These are phyloP conservation scores for Mortierella sp. DNA, from an alignment of 371 early-diverging fungal species.

Conservation along the genomic window DNA sequence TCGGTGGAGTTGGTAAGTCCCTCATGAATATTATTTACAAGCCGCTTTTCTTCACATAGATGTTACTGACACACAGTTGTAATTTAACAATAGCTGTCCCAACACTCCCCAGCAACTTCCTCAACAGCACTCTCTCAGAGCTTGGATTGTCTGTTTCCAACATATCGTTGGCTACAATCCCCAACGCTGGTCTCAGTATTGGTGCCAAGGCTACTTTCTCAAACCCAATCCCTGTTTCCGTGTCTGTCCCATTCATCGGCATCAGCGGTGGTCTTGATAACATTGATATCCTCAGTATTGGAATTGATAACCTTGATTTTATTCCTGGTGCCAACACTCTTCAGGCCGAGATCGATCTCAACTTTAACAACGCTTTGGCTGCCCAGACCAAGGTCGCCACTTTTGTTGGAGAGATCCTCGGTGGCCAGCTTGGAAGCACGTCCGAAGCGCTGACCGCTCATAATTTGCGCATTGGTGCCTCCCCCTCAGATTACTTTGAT, in stretches of 20 bases:
- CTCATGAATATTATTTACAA: neutral
- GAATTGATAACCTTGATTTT: conserved; percentile 34
- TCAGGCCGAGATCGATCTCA: conserved; percentile 37
- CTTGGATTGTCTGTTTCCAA: conserved; percentile 38
- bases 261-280: conserved; percentile 45
- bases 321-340: conserved; percentile 41
- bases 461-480: conserved; percentile 50
- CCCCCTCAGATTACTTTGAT: conserved; percentile 54
- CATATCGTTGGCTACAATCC: conserved; percentile 48
- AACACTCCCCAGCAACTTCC: conserved; percentile 23
- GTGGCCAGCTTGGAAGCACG: conserved; percentile 50
- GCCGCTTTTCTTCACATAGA: neutral
- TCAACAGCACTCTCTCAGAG: conserved; percentile 30
- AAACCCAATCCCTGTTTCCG: conserved; percentile 51
- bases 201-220: conserved; percentile 45
- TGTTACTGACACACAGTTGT: neutral
- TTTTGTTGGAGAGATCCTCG: conserved; percentile 33
- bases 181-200: conserved; percentile 47
- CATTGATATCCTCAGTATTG: conserved; percentile 39
- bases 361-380: conserved; percentile 40
- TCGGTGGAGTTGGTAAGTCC: conserved; percentile 33
- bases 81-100: conserved; percentile 17
- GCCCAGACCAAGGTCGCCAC: conserved; percentile 49
- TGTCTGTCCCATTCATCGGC: conserved; percentile 53
- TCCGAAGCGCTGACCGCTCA: conserved; percentile 46